Evolutionary conservation across 805 yeast genomes (phyloP).

Genomic region (Pichia kluyveri): DNA sequence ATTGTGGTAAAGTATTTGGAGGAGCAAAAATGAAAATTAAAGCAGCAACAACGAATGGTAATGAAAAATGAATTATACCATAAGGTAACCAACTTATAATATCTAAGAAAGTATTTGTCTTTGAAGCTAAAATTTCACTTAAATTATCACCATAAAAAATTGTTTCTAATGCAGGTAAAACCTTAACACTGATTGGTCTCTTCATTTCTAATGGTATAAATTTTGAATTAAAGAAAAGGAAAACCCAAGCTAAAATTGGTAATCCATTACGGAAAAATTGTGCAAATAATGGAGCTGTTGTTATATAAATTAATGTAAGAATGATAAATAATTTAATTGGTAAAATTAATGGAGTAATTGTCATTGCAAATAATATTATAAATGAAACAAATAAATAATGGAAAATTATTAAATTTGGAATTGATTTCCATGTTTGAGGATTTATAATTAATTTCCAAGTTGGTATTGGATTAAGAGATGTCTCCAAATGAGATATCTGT

Average conservation of each 20-base stretch:
- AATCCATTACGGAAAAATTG: slow-evolving; percentile 80
- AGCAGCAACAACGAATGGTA: slow-evolving; percentile 80
- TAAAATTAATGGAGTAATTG: slow-evolving; percentile 15
- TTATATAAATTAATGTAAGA: slow-evolving; percentile 15
- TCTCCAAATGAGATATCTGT: neutral
- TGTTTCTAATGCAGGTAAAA: slow-evolving; percentile 88
- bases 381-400: slow-evolving; percentile 3
- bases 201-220: slow-evolving; percentile 66
- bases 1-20: slow-evolving; percentile 74
- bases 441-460: neutral
- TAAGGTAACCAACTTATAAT: slow-evolving; percentile 91
- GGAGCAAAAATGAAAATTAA: slow-evolving; percentile 83
- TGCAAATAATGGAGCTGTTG: slow-evolving; percentile 64
- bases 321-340: slow-evolving; percentile 13
- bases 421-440: neutral
- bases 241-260: slow-evolving; percentile 84
- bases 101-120: slow-evolving; percentile 59
- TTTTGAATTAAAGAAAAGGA: slow-evolving; percentile 70
- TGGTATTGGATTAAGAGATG: neutral
- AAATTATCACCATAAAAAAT: slow-evolving; percentile 89
- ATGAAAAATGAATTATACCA: slow-evolving; percentile 82
- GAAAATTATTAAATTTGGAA: neutral
- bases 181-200: slow-evolving; percentile 83
- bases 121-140: slow-evolving; percentile 73
- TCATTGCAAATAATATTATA: slow-evolving; percentile 18